Evolutionary conservation across 352 stramenopile species (phyloP), one percentile per base, ranked within the genome.

Genomic region (Globisporangium camurandrum): DNA sequence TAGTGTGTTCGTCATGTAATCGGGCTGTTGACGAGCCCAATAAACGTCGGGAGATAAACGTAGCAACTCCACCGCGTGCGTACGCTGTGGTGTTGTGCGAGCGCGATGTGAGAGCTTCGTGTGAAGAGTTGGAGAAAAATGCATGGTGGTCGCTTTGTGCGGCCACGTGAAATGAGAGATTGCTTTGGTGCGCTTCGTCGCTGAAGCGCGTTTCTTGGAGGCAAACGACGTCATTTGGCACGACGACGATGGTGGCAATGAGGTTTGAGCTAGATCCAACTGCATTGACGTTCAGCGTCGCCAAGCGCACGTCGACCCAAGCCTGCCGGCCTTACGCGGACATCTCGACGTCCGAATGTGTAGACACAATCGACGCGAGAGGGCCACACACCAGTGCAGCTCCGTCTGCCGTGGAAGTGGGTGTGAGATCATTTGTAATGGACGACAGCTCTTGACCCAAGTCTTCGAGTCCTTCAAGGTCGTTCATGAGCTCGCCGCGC

Each of bases 381-480:
- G 43, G 3, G 4, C 43, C 27, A 16, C 27, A 17, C 6, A 49
- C 12, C 4, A 49, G 26, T n/a, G 23, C 27, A 4, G 40, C 17
- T 2, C 43, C 27, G 4, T 6, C 20, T 6, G 40, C 4, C 6
- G 26, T 49, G 10, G 26, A 38, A 6, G 40, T 28, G 27, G 40
- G 43, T 26, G 38, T 26, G 9, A 49, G 14, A 26, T 49, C 27
- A 10, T 49, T n/a, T n/a, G n/a, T n/a, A n/a, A n/a, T n/a, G n/a
- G n/a, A n/a, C n/a, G n/a, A n/a, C n/a, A n/a, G n/a, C n/a, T n/a
- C n/a, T n/a, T n/a, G n/a, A n/a, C n/a, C n/a, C n/a, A n/a, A n/a
- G n/a, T n/a, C 40, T 17, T 49, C 8, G 1, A 49, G 27, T 11
- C 5, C 43, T 26, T 49, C 43, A 16, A 49, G 27, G 6, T 26